Evolutionary conservation across 2,329 filamentous ascomycete genomes (phyloP).

Genomic region (Epichloe sylvatica): DNA sequence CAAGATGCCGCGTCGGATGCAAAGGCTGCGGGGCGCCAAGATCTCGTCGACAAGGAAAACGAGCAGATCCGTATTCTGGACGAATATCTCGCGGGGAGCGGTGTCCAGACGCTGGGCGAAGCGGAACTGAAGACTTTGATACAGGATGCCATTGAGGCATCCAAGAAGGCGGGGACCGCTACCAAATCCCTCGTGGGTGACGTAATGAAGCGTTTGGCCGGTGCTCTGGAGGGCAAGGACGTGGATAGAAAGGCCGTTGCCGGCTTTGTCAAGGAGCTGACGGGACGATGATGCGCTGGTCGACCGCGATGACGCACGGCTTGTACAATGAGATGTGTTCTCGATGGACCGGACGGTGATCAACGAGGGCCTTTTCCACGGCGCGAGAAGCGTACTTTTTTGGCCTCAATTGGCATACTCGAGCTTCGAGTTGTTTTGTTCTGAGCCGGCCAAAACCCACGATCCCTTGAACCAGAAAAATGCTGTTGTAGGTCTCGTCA

Average conservation of each 20-base stretch:
- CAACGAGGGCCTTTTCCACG: no score
- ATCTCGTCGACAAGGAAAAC: slow-evolving; percentile 58
- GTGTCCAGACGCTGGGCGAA: slow-evolving; percentile 42
- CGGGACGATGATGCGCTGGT: slow-evolving; percentile 5
- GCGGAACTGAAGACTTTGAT: slow-evolving; percentile 45
- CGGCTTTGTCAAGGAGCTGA: slow-evolving; percentile 43
- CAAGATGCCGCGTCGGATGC: slow-evolving; percentile 51
- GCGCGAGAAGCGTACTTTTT: no score
- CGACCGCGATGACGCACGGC: no score
- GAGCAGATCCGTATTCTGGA: slow-evolving; percentile 50
- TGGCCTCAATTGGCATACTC: no score
- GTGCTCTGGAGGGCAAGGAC: slow-evolving; percentile 45
- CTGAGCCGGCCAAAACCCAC: no score
- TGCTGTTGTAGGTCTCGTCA: no score
- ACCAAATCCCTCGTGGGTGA: slow-evolving; percentile 40
- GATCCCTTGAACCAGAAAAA: no score
- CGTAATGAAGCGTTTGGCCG: slow-evolving; percentile 48
- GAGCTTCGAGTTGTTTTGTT: no score
- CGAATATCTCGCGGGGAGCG: slow-evolving; percentile 47
- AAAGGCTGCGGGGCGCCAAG: slow-evolving; percentile 45
- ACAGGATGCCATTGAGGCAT: slow-evolving; percentile 33
- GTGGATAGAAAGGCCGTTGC: slow-evolving; percentile 49
- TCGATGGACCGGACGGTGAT: no score
- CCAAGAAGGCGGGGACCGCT: slow-evolving; percentile 31
- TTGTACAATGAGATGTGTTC: no score